Evolutionary conservation across 2,329 filamentous ascomycete genomes (phyloP).

Genomic region (Sphaerulina musiva): DNA sequence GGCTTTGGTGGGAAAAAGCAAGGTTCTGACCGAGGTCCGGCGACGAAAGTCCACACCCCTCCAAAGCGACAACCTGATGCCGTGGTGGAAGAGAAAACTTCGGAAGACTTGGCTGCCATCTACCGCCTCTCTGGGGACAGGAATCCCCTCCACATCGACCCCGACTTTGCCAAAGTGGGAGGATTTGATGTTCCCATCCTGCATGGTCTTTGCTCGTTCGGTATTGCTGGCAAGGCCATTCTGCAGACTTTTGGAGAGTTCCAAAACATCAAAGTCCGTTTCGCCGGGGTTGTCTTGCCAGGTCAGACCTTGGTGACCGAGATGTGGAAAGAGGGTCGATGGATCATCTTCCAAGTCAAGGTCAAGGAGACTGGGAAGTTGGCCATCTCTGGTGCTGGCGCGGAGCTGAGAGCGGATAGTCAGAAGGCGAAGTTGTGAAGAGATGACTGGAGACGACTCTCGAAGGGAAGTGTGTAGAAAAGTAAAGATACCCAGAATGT

Average conservation of each 20-base stretch:
- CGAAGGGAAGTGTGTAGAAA: too few species aligned
- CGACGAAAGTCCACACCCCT: conserved; percentile 71
- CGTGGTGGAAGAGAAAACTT: conserved; percentile 78
- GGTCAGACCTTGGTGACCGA: conserved; percentile 87
- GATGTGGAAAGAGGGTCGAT: conserved; percentile 84
- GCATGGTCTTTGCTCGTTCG: conserved; percentile 94
- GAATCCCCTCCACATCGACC: conserved; percentile 95
- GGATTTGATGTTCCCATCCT: conserved; percentile 93
- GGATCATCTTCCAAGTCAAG: conserved; percentile 76
- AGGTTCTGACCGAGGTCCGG: conserved; percentile 67
- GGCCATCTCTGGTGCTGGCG: conserved; percentile 73
- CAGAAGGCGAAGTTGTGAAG: conserved; percentile 46
- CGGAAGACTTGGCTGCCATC: conserved; percentile 82
- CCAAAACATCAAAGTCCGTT: conserved; percentile 89
- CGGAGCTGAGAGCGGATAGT: conserved; percentile 56
- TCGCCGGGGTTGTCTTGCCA: conserved; percentile 76
- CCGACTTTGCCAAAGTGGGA: conserved; percentile 85
- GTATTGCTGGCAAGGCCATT: conserved; percentile 83
- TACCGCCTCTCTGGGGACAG: conserved; percentile 92
- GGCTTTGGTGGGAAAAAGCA: conserved; percentile 83
- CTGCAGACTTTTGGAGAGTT: conserved; percentile 74
- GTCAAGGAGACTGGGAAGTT: conserved; percentile 91
- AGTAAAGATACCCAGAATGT: background rate
- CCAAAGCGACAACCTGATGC: conserved; percentile 72
- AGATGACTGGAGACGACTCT: background rate